These are phyloP conservation scores for Leccinum variicolor DNA, from an alignment of 768 basidiomycete species.

Conservation along the genomic window DNA sequence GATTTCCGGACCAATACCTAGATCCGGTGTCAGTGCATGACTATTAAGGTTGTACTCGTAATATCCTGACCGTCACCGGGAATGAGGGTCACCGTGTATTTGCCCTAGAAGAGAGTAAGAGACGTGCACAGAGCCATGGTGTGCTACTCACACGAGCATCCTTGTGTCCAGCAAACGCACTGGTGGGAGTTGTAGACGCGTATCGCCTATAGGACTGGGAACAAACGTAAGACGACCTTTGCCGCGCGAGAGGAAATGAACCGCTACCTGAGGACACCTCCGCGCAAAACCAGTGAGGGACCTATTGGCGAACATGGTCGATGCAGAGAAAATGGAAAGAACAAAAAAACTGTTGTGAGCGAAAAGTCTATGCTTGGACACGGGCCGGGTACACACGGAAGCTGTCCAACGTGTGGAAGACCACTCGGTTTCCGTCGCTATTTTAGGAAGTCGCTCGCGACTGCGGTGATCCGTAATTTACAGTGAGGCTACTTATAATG, in stretches of 20 bases:
- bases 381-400: constrained; percentile 24
- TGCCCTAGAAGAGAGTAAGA: constrained; percentile 56
- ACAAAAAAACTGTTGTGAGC: constrained; percentile 14
- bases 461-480: constrained; percentile 5
- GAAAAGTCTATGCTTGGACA: constrained; percentile 9
- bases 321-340: constrained; percentile 16
- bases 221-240: constrained; percentile 13
- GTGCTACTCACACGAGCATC: constrained; percentile 66
- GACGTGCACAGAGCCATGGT: neutral
- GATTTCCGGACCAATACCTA: constrained; percentile 99
- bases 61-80: constrained; percentile 81
- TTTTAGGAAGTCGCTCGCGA: constrained; percentile 6
- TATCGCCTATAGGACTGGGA: constrained; percentile 56
- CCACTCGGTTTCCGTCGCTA: neutral
- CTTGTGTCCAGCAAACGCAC: constrained; percentile 89
- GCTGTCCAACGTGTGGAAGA: constrained; percentile 18
- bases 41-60: constrained; percentile 2
- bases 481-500: neutral
- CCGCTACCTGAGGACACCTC: constrained; percentile 46
- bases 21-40: constrained; percentile 13
- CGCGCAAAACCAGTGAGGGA: constrained; percentile 55
- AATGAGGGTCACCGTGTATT: constrained; percentile 94
- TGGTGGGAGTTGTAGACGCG: constrained; percentile 74
- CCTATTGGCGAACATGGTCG: constrained; percentile 58
- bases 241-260: neutral